Evolutionary conservation across 768 basidiomycete genomes (phyloP).

Genomic region (Trametes villosa): DNA sequence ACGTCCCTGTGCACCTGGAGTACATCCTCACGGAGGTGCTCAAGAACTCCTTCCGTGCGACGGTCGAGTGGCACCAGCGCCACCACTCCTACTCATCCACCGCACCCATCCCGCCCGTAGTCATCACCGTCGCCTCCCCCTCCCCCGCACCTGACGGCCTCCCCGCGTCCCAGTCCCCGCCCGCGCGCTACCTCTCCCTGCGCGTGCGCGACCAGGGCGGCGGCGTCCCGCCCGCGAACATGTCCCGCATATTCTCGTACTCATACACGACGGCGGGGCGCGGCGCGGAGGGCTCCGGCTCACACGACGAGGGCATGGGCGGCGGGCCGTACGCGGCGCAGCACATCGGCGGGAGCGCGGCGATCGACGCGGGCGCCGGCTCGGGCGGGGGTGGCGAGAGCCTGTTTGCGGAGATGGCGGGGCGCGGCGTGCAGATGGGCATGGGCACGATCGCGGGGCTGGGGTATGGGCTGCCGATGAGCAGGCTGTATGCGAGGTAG

Average conservation of each 20-base stretch:
- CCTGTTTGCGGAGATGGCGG: conserved; percentile 79
- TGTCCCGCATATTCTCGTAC: conserved; percentile 86
- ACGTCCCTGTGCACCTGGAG: conserved; percentile 88
- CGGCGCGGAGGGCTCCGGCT: conserved; percentile 35
- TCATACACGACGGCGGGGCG: conserved; percentile 86
- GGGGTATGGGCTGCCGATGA: conserved; percentile 88
- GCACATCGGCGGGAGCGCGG: conserved; percentile 73
- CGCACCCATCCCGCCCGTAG: conserved; percentile 60
- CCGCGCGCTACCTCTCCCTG: conserved; percentile 67
- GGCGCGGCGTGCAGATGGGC: conserved; percentile 76
- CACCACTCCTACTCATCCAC: conserved; percentile 26
- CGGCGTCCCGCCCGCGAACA: conserved; percentile 74
- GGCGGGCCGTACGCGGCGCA: conserved; percentile 83
- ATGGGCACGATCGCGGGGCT: conserved; percentile 90
- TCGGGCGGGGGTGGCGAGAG: conserved; percentile 43
- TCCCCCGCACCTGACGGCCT: conserved; percentile 45
- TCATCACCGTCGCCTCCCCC: conserved; percentile 71
- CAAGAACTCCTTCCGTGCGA: conserved; percentile 91
- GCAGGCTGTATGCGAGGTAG: conserved; percentile 68
- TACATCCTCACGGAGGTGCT: conserved; percentile 90
- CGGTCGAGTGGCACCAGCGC: conserved; percentile 72
- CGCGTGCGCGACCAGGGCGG: conserved; percentile 88
- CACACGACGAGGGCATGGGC: conserved; percentile 46
- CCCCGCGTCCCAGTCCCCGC: conserved; percentile 51
- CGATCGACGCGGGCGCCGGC: conserved; percentile 43